Evolutionary conservation across 2,329 filamentous ascomycete species (phyloP).

Genomic region (Botrytis squamosa): DNA sequence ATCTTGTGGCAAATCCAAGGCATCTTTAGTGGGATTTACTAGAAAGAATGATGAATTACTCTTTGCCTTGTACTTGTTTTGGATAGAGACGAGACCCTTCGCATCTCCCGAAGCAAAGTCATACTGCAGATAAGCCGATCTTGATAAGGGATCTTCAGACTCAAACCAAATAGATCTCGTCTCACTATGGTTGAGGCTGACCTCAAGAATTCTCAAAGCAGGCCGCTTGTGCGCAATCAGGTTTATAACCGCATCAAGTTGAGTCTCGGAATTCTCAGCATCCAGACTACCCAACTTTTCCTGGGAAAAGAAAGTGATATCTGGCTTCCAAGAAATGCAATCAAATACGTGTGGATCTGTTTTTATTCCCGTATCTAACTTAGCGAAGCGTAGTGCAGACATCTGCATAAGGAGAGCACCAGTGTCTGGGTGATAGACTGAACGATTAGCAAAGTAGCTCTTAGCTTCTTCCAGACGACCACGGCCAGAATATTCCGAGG

Average conservation of each 20-base stretch:
- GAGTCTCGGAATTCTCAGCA: neutral
- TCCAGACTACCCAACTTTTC: neutral
- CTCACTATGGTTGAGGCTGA: slow-evolving; percentile 32
- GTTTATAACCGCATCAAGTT: slow-evolving; percentile 35
- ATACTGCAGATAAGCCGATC: slow-evolving; percentile 1
- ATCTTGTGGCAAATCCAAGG: neutral
- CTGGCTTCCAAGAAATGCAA: neutral
- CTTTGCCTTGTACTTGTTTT: slow-evolving; percentile 16
- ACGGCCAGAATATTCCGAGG: slow-evolving; percentile 19
- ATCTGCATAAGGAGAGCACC: slow-evolving; percentile 31
- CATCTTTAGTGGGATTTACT: neutral
- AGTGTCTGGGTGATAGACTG: slow-evolving; percentile 27
- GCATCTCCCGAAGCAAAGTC: slow-evolving; percentile 11
- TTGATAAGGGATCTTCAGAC: neutral
- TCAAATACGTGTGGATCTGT: slow-evolving; percentile 17
- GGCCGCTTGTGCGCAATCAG: slow-evolving; percentile 42
- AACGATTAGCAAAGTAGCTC: slow-evolving; percentile 17
- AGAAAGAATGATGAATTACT: slow-evolving; percentile 1
- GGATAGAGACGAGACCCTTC: slow-evolving; percentile 12
- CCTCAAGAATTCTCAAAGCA: slow-evolving; percentile 39
- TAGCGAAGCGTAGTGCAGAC: slow-evolving; percentile 27
- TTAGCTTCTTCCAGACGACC: slow-evolving; percentile 23
- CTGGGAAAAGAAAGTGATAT: slow-evolving; percentile 21
- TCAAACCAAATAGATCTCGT: slow-evolving; percentile 36
- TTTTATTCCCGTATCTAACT: slow-evolving; percentile 19